These are phyloP conservation scores for Mesotaenium endlicherianum DNA, from an alignment of 139 green algal genomes.

Conservation along the genomic window DNA sequence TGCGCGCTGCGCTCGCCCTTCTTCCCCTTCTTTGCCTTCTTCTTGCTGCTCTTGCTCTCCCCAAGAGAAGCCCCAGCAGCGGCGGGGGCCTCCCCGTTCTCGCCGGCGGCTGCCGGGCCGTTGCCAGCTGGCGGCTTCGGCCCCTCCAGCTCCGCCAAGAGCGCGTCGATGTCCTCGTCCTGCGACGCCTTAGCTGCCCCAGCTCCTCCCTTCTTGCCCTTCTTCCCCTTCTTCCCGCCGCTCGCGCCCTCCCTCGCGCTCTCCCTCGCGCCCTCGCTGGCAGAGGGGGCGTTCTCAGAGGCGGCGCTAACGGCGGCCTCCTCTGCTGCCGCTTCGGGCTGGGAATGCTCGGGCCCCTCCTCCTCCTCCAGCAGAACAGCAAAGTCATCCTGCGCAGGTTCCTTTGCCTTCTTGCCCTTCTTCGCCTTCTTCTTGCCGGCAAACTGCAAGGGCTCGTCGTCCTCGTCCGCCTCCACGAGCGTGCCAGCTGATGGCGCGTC, in stretches of 20 bases:
- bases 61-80: neutral
- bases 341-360: neutral
- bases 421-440: slow-evolving; percentile 41
- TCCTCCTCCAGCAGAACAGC: neutral
- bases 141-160: slow-evolving; percentile 19
- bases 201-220: slow-evolving; percentile 56
- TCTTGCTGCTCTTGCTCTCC: slow-evolving; percentile 49
- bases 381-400: neutral
- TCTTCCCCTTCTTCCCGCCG: slow-evolving; percentile 61
- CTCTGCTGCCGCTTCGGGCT: neutral
- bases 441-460: slow-evolving; percentile 3
- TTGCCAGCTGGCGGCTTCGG: slow-evolving; percentile 71
- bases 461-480: slow-evolving; percentile 11
- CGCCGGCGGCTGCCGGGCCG: slow-evolving; percentile 24
- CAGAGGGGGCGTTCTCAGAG: neutral
- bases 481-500: neutral
- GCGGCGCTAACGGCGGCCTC: neutral
- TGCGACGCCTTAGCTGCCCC: slow-evolving; percentile 5
- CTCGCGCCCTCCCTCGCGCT: slow-evolving; percentile 6
- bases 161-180: slow-evolving; percentile 34
- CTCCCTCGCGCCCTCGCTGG: neutral
- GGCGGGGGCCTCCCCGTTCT: slow-evolving; percentile 15
- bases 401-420: slow-evolving; percentile 33
- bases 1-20: slow-evolving; percentile 37
- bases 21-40: slow-evolving; percentile 50